These are phyloP conservation scores for Xylariaceae sp. DNA, from an alignment of 2,329 filamentous ascomycete genomes.

Conservation along the genomic window DNA sequence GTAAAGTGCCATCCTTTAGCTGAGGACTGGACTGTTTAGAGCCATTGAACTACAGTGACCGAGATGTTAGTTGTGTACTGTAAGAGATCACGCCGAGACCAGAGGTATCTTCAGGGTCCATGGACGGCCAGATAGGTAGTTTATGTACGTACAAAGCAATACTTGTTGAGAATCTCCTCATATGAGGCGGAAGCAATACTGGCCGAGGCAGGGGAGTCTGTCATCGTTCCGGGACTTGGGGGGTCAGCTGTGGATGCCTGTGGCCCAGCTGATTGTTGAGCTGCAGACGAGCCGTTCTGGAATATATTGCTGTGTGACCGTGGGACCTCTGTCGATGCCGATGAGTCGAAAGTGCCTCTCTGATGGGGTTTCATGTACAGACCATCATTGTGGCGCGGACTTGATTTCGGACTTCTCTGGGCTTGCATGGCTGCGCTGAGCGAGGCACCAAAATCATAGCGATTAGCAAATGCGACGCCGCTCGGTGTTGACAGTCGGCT, in stretches of 20 bases:
- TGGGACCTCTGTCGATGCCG: constrained; percentile 26
- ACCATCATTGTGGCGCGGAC: constrained; percentile 55
- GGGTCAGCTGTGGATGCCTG: constrained; percentile 14
- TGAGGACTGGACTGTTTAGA: constrained; percentile 63
- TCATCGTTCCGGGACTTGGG: constrained; percentile 50
- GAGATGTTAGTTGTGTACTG: constrained; percentile 35
- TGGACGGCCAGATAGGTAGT: constrained; percentile 22
- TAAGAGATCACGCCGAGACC: constrained; percentile 14
- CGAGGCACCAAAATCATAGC: constrained; percentile 96
- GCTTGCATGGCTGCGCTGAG: constrained; percentile 81
- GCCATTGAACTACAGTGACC: constrained; percentile 60
- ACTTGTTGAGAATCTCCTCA: constrained; percentile 97
- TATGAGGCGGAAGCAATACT: constrained; percentile 86
- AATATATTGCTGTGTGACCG: constrained; percentile 7
- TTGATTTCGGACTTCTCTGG: constrained; percentile 64
- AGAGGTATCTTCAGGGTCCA: constrained; percentile 26
- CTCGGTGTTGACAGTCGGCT: constrained; percentile 60
- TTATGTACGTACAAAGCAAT: constrained; percentile 95
- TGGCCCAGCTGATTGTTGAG: constrained; percentile 19
- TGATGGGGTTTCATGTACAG: constrained; percentile 63
- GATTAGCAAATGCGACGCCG: constrained; percentile 83
- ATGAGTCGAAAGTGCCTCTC: constrained; percentile 42
- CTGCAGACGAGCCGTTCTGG: constrained; percentile 8
- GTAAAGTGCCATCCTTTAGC: constrained; percentile 56
- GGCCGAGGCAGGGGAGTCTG: constrained; percentile 52